Evolutionary conservation across 176 grass and related monocot genomes (phyloP).

Genomic region (Phoenix roebelenii): DNA sequence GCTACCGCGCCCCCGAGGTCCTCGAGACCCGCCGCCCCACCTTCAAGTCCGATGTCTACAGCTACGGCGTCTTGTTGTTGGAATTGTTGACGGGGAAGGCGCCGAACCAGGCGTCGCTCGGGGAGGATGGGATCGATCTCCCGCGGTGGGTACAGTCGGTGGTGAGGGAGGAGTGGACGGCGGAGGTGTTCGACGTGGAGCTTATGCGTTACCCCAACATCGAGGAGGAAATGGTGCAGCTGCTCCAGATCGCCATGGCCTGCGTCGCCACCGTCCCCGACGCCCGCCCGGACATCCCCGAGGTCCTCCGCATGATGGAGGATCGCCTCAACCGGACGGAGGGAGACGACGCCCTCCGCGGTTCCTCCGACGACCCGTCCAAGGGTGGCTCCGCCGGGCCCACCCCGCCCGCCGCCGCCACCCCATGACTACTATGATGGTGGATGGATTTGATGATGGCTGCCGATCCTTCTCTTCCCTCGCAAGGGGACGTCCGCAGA

Average conservation of each 20-base stretch:
- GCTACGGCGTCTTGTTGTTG: constrained; percentile 66
- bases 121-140: constrained; percentile 70
- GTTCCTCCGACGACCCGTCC: constrained; percentile 31
- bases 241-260: constrained; percentile 85
- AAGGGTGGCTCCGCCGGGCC: constrained; percentile 21
- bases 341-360: constrained; percentile 36
- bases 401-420: constrained; percentile 46
- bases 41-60: constrained; percentile 69
- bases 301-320: constrained; percentile 64
- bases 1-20: constrained; percentile 72
- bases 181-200: constrained; percentile 89
- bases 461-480: no score
- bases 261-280: constrained; percentile 58
- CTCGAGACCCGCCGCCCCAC: constrained; percentile 55
- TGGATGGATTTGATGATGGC: no score
- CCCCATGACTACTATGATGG: constrained; percentile 22
- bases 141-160: constrained; percentile 92
- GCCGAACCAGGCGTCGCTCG: constrained; percentile 51
- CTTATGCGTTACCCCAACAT: constrained; percentile 37
- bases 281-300: constrained; percentile 35
- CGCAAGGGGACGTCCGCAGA: no score
- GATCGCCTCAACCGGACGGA: constrained; percentile 36
- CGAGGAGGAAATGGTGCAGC: constrained; percentile 93
- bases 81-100: constrained; percentile 68
- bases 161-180: constrained; percentile 93